These are phyloP conservation scores for Aspergillus proliferans DNA, from an alignment of 2,329 filamentous ascomycete genomes.

Conservation along the genomic window DNA sequence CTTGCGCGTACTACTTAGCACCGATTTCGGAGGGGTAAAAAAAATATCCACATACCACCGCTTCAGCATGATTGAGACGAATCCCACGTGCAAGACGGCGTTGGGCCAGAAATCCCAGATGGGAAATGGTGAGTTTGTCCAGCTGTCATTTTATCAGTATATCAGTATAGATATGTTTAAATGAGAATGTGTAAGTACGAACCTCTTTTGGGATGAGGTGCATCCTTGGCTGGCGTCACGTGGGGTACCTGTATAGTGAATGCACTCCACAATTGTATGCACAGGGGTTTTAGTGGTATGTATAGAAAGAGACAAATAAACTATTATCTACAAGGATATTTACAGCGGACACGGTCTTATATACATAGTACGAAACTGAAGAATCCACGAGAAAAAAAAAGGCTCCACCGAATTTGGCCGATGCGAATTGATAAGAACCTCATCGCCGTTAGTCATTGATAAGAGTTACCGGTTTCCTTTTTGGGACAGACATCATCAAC, in stretches of 20 bases:
- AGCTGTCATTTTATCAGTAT: constrained; percentile 50
- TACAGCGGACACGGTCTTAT: background rate
- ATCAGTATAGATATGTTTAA: background rate
- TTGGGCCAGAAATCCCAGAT: constrained; percentile 82
- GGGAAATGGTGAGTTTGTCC: constrained; percentile 91
- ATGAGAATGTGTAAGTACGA: constrained; percentile 8
- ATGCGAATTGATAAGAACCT: background rate
- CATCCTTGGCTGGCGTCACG: constrained; percentile 25
- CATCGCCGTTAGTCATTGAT: constrained; percentile 1
- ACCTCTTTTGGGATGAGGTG: constrained; percentile 45
- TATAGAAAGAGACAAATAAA: constrained; percentile 2
- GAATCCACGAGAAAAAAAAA: background rate
- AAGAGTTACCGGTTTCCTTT: background rate
- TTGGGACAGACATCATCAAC: background rate
- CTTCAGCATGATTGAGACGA: constrained; percentile 83
- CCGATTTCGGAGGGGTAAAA: background rate
- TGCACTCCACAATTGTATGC: too few species aligned
- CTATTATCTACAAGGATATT: background rate
- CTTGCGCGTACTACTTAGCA: constrained; percentile 5
- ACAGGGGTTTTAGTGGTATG: background rate
- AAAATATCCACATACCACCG: constrained; percentile 52
- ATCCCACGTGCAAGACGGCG: constrained; percentile 80
- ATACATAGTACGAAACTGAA: background rate
- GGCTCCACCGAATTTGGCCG: background rate
- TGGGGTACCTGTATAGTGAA: background rate